A percentile compares a stretch with the other conserved stretches of the same genome.
Evolutionary conservation across 179 eudicot species (phyloP).

Genomic region (Nepenthes alata): DNA sequence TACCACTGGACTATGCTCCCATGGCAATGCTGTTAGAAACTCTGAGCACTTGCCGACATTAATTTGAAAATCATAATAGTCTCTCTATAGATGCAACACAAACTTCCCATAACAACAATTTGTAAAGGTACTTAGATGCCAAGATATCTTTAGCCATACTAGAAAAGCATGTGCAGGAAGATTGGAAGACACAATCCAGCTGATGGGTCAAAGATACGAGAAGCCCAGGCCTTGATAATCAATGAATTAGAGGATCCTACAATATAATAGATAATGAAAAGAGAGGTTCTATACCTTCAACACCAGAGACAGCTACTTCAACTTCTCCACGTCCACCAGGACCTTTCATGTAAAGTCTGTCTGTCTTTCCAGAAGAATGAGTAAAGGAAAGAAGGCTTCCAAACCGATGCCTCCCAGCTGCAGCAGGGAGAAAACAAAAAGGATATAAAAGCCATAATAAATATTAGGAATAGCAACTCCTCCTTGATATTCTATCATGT

Average conservation of each 20-base stretch:
- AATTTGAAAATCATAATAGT: too few relatives aligned
- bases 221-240: neutral
- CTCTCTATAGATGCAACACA: neutral
- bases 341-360: constrained; percentile 89
- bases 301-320: constrained; percentile 96
- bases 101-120: neutral
- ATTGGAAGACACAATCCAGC: too few relatives aligned
- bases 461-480: neutral
- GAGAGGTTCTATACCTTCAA: constrained; percentile 43
- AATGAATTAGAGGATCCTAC: neutral
- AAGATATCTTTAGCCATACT: neutral
- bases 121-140: neutral
- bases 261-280: neutral
- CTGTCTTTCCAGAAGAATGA: constrained; percentile 66
- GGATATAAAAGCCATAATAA: neutral
- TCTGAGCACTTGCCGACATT: too few relatives aligned
- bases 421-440: constrained; percentile 6
- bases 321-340: constrained; percentile 99
- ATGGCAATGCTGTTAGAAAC: too few relatives aligned
- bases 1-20: too few relatives aligned
- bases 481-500: neutral
- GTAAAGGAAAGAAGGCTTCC: constrained; percentile 86
- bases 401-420: constrained; percentile 76
- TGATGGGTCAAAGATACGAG: too few relatives aligned
- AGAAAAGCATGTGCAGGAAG: neutral